These are phyloP conservation scores for Populus hybrid DNA, from an alignment of 441 rosid genomes.

Conservation along the genomic window DNA sequence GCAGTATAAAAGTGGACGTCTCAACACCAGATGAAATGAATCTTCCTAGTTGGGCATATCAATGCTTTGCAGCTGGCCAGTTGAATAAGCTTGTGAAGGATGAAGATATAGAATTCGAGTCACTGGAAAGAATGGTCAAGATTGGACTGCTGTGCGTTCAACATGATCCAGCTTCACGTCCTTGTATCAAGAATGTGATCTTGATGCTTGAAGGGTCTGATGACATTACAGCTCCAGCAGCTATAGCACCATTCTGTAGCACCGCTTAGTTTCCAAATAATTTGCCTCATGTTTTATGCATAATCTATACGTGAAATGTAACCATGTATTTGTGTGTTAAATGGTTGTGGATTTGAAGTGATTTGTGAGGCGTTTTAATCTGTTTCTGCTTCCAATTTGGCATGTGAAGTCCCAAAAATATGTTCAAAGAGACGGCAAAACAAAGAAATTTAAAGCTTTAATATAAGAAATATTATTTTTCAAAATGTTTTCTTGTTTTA, in stretches of 20 bases:
- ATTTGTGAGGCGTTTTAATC: too few relatives aligned
- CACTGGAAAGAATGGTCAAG: constrained; percentile 23
- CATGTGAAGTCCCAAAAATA: too few relatives aligned
- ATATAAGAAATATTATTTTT: too few relatives aligned
- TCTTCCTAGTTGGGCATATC: constrained; percentile 20
- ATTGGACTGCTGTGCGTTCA: constrained; percentile 30
- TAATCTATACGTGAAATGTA: too few relatives aligned
- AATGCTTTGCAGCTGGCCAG: constrained; percentile 16
- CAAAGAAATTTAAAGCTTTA: too few relatives aligned
- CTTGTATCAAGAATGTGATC: constrained; percentile 26
- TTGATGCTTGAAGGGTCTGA: constrained; percentile 21
- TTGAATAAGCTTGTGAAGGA: constrained; percentile 19
- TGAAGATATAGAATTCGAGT: constrained; percentile 13
- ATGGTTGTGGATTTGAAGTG: too few relatives aligned
- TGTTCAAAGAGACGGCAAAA: too few relatives aligned
- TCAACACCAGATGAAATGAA: constrained; percentile 11
- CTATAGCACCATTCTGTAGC: not conserved
- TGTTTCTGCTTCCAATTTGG: too few relatives aligned
- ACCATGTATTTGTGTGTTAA: too few relatives aligned
- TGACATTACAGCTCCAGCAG: not conserved
- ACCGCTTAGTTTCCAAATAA: too few relatives aligned
- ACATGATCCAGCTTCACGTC: constrained; percentile 27
- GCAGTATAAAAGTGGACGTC: constrained; percentile 6
- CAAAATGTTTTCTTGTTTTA: too few relatives aligned
- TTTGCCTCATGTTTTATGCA: too few relatives aligned